Evolutionary conservation across 805 yeast genomes (phyloP), one percentile per base, ranked within the genome.

Genomic region (Starmerella tilneyi): DNA sequence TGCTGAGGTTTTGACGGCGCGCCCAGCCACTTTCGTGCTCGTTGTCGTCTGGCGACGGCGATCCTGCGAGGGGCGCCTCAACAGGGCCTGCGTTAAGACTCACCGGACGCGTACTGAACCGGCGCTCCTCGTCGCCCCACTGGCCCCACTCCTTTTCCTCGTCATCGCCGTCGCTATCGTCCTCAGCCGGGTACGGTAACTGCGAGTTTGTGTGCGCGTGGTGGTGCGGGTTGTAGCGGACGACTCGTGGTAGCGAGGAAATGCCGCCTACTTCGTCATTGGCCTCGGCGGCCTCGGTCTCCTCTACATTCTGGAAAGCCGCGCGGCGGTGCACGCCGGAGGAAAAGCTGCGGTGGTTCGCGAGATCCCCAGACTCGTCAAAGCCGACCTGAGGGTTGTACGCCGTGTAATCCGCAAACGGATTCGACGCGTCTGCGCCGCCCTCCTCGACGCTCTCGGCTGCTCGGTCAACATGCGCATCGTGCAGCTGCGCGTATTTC

Each of bases 1-100:
- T 45, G 37, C 53, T 48, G 29, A 52, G 47, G 35, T 55, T 54
- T 49, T 60, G 65, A 5, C 65, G 62, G 28, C 59, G 55, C 26
- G 52, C 56, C 57, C 67, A 59, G 27, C 53, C 51, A 16, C 21
- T 45, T 9, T 48, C 46, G 12, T 23, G 41, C 21, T 43, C 44
- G 30, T 24, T 40, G 16, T 22, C 34, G 3, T 38, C 41, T 4
- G 47, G 24, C 12, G 21, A 38, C 22, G 33, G 38, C 24, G 36
- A 27, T 3, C 24, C 29, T 5, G 30, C 41, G 5, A 20, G 43
- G 12, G 28, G 26, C 17, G 16, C 28, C 17, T 21, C 36, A 9
- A n/a, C 19, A 4, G 27, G 32, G 22, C 11, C 19, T 3, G 32
- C 17, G 34, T 12, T 29, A 15, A 29, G 22, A 21, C 44, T 37